Evolutionary conservation across 139 green algal species (phyloP), one percentile per base, ranked within the genome.

Genomic region (Chlorella sp.): DNA sequence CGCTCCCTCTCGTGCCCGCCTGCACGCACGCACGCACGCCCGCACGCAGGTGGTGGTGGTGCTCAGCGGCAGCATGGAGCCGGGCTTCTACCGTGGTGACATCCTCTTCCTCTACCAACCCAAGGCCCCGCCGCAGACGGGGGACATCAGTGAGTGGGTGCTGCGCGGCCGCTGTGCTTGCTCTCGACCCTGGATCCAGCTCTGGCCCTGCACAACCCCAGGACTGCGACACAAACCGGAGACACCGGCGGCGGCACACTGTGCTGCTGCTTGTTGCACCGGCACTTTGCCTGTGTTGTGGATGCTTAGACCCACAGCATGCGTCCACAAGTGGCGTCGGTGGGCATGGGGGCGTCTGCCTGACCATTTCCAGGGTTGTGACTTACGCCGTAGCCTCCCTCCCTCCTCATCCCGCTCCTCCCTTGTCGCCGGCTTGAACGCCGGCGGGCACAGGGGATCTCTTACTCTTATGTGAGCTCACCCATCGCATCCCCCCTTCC

Each of bases 11-110:
- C 57, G 39, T 75, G 53, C 39, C 37, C 53, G 2, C 69, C 34
- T n/a, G n/a, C n/a, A n/a, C n/a, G n/a, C n/a, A n/a, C n/a, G n/a
- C n/a, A n/a, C n/a, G n/a, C n/a, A n/a, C 37, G 66, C 24, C 26
- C 22, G 28, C 64, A 12, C 32, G 36, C 94, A 98, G 96, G 96
- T 99, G 34, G 98, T 99, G 40, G 98, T 99, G 22, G 98, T 99
- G 22, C 93, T 99, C 21, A 98, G 95, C 83, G 98, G 98, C 7
- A 98, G 95, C 93, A 99, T 99, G 98, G 98, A 99, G 91, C 98
- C 98, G 9, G 98, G 93, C 0, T 99, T 99, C 89, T 96, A 98
- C 80, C 91, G 98, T 1, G 98, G 98, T 0, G 98, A 99, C 94
- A 99, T 99, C 80, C 94, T 99, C 30, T 99, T 99, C 88, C 91